Conservation (phyloP, 2,329 filamentous ascomycete genomes). For the Fusarium chuoi region DNA sequence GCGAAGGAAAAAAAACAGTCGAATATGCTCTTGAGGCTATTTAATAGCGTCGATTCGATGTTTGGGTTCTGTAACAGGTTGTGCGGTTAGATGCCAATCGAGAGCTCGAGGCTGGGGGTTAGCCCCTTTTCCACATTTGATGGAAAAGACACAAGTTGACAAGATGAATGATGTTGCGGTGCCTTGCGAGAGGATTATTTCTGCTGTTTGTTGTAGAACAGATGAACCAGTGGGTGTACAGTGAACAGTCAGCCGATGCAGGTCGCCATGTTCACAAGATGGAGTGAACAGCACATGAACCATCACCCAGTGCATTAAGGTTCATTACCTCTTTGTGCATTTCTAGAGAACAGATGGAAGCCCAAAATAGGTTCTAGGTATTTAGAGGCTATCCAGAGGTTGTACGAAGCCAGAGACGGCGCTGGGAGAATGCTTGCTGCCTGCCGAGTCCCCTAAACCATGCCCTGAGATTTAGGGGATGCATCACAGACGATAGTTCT, state of each 20-base stretch:
- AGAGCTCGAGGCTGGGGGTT: background rate
- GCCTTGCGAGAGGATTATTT: background rate
- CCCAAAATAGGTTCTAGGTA: too few species aligned
- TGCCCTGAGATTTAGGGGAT: slow-evolving; percentile 3
- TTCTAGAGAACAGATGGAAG: background rate
- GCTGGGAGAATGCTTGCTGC: slow-evolving; percentile 9
- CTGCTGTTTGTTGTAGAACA: background rate
- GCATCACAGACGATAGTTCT: background rate
- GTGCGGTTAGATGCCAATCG: background rate
- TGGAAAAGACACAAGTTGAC: background rate
- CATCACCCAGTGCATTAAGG: background rate
- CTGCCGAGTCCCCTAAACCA: background rate
- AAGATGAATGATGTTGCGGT: too few species aligned
- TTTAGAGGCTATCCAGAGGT: background rate
- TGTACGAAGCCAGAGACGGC: too few species aligned
- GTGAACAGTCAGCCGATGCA: background rate
- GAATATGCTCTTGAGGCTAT: rapidly evolving
- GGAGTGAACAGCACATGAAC: background rate
- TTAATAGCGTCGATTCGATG: background rate
- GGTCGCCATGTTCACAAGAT: background rate
- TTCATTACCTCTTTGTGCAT: background rate
- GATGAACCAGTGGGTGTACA: background rate
- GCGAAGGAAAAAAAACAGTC: background rate
- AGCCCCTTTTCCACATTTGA: background rate
- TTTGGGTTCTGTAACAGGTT: background rate